A percentile compares a stretch with the other conserved stretches of the same genome.
These are phyloP conservation scores for Leptomonas seymouri DNA, from an alignment of 208 protist species.

Conservation along the genomic window DNA sequence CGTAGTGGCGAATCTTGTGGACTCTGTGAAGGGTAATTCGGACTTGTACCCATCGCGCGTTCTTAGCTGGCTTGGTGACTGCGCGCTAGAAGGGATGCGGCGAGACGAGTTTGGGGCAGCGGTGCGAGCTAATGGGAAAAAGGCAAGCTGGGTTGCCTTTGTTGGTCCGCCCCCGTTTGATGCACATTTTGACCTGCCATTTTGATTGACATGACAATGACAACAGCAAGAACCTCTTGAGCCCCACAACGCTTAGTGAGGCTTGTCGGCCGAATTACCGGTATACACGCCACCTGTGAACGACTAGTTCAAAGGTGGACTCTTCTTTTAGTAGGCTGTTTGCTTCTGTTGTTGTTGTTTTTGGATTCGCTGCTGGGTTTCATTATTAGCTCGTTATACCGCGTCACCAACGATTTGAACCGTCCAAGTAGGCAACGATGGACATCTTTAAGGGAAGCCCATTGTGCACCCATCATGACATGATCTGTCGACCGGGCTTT, in stretches of 20 bases:
- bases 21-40: conserved; percentile 52
- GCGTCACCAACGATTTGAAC: too few relatives aligned
- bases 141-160: conserved; percentile 54
- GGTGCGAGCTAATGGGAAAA: conserved; percentile 27
- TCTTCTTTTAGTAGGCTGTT: too few relatives aligned
- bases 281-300: not conserved
- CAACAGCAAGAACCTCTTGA: not conserved
- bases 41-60: conserved; percentile 58
- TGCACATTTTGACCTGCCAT: conserved; percentile 33
- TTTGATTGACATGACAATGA: not conserved
- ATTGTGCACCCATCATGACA: too few relatives aligned
- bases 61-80: conserved; percentile 47
- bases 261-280: too few relatives aligned
- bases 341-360: too few relatives aligned
- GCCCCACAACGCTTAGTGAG: too few relatives aligned
- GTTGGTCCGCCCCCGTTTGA: conserved; percentile 49
- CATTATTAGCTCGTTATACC: not conserved
- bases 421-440: too few relatives aligned
- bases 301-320: too few relatives aligned
- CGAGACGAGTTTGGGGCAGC: conserved; percentile 42
- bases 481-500: too few relatives aligned
- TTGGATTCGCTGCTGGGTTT: conserved; percentile 10
- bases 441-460: too few relatives aligned
- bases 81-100: conserved; percentile 45
- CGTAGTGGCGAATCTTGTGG: conserved; percentile 53